Evolutionary conservation across 2,329 filamentous ascomycete genomes (phyloP).

Genomic region (Chaetomiaceae sp.): DNA sequence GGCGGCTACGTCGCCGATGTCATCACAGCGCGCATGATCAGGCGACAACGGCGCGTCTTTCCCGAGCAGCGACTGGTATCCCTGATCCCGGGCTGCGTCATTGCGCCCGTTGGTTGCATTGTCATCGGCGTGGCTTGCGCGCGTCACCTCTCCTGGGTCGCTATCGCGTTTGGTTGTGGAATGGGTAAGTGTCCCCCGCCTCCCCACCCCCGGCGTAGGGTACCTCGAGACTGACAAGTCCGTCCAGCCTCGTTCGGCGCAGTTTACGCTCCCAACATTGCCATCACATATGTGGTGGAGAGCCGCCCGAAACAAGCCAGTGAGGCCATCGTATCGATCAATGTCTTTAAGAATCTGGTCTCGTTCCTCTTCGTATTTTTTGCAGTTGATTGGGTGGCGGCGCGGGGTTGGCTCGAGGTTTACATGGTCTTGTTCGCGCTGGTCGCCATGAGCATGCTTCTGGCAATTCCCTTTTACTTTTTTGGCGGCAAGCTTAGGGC

Average conservation of each 20-base stretch:
- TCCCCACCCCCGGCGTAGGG: too few relatives aligned
- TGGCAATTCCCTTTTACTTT: neutral
- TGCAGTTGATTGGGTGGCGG: neutral
- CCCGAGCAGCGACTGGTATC: neutral
- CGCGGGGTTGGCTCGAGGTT: neutral
- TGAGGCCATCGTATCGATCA: neutral
- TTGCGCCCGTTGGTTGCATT: neutral
- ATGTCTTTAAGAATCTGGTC: neutral
- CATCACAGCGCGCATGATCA: neutral
- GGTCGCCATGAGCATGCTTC: neutral
- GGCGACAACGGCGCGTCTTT: neutral
- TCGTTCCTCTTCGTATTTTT: neutral
- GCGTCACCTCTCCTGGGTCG: neutral
- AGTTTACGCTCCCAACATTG: neutral
- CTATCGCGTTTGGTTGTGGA: neutral
- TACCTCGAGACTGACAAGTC: too few relatives aligned
- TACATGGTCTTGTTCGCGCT: neutral
- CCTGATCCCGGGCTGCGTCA: neutral
- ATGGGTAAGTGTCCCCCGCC: neutral
- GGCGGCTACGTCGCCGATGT: neutral
- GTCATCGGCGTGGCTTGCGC: neutral
- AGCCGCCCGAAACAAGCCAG: neutral
- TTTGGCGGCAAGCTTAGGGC: neutral
- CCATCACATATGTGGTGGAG: neutral
- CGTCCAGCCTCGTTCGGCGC: neutral